These are phyloP conservation scores for Phytophthora sp. DNA, from an alignment of 352 stramenopile species.

Conservation along the genomic window DNA sequence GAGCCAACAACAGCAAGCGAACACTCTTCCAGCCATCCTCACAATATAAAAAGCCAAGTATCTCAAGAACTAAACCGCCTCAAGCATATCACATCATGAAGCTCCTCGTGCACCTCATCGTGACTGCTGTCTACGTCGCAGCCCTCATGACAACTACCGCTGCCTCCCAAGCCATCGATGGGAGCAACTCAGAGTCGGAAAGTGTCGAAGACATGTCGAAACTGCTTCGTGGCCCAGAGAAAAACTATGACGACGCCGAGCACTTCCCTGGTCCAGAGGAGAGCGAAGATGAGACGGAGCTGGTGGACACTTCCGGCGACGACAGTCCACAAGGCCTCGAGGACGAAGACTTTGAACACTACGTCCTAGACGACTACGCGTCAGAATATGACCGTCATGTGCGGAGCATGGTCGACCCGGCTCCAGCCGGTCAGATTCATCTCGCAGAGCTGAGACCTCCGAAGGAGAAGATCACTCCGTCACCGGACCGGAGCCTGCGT, in stretches of 20 bases:
- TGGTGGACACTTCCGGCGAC: background rate
- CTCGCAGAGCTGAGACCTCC: background rate
- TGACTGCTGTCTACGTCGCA: background rate
- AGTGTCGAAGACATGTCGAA: background rate
- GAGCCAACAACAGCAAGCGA: background rate
- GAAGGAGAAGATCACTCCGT: conserved; percentile 5
- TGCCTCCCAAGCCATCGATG: background rate
- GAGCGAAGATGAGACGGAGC: background rate
- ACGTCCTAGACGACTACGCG: background rate
- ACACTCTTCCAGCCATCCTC: background rate
- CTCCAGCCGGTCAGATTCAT: background rate
- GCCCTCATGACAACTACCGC: background rate
- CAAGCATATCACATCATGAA: conserved; percentile 12
- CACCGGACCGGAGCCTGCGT: background rate
- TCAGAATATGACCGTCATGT: conserved; percentile 7
- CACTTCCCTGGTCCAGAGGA: background rate
- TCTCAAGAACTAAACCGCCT: conserved; percentile 1
- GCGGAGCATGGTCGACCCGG: background rate
- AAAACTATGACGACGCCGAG: conserved; percentile 11
- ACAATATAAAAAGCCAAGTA: conserved; percentile 9
- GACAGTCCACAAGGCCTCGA: background rate
- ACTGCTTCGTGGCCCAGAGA: conserved; percentile 3
- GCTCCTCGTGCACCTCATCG: conserved; percentile 10
- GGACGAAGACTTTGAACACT: background rate
- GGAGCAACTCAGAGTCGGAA: background rate